These are phyloP conservation scores for Sclerotinia sclerotiorum DNA, from an alignment of 2,329 filamentous ascomycete species.

Conservation along the genomic window DNA sequence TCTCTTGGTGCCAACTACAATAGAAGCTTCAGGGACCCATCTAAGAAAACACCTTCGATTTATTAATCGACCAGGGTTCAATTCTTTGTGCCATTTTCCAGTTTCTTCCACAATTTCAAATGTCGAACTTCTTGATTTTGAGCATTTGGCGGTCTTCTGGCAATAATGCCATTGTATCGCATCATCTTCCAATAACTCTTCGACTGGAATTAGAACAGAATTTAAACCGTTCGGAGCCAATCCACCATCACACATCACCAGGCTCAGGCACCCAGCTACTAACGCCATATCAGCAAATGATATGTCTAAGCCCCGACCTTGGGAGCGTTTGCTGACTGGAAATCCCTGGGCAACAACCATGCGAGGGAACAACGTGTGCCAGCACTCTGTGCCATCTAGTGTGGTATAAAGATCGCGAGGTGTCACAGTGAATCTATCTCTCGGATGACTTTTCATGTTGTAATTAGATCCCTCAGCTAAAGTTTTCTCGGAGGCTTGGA, in stretches of 20 bases:
- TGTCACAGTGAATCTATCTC: neutral
- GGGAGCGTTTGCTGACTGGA: neutral
- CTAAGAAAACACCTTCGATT: constrained; percentile 3
- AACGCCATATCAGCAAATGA: neutral
- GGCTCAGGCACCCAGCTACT: no score
- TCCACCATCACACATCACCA: neutral
- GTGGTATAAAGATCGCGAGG: neutral
- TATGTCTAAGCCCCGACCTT: neutral
- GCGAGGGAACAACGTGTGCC: neutral
- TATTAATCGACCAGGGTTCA: neutral
- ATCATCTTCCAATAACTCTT: neutral
- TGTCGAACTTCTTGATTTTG: neutral
- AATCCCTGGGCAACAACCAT: neutral
- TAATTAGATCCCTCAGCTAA: neutral
- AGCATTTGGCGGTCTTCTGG: neutral
- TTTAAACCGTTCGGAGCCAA: neutral
- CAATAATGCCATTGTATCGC: constrained; percentile 4
- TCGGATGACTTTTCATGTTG: no score
- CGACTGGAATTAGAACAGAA: neutral
- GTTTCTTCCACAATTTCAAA: neutral
- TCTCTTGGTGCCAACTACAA: neutral
- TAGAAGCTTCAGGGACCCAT: constrained; percentile 3
- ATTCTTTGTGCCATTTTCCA: neutral
- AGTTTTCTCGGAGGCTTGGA: neutral
- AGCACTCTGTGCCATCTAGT: neutral